A percentile compares a stretch with the other conserved stretches of the same genome.
phyloP scores from a whole-genome alignment of 164 flowering plant species.

The Liriodendron chinense region DNA sequence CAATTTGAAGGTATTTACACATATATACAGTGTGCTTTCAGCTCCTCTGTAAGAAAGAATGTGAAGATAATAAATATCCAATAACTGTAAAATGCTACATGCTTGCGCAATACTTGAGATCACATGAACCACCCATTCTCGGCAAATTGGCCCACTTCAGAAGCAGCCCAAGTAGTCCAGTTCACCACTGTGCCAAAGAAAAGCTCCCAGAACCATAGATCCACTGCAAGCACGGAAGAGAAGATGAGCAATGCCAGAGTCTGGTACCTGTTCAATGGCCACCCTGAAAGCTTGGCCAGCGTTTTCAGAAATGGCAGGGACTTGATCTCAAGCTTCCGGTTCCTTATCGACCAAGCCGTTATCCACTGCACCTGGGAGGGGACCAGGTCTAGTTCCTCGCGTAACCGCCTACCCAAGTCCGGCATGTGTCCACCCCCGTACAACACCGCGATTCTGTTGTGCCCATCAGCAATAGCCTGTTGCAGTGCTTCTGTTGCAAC shows the following conservation, averaged over 20 bases:
- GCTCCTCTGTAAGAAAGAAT: constrained; percentile 1
- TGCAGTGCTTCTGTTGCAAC: constrained; percentile 70
- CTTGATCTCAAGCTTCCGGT: constrained; percentile 39
- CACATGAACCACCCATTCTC: constrained; percentile 26
- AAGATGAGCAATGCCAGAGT: constrained; percentile 78
- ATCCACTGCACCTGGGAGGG: constrained; percentile 80
- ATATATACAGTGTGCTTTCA: constrained; percentile 1
- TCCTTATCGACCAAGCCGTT: constrained; percentile 92
- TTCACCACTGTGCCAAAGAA: constrained; percentile 61
- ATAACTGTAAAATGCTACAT: not conserved
- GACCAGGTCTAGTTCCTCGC: constrained; percentile 71
- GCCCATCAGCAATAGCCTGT: constrained; percentile 62
- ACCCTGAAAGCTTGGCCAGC: constrained; percentile 70
- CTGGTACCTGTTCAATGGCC: constrained; percentile 93
- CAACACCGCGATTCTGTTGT: constrained; percentile 71
- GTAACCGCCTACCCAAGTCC: constrained; percentile 79
- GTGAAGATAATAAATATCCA: not conserved
- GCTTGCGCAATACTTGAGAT: not conserved
- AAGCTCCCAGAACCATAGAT: constrained; percentile 97
- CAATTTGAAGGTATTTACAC: not conserved
- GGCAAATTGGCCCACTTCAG: constrained; percentile 36
- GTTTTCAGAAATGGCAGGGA: constrained; percentile 68
- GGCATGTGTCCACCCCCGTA: constrained; percentile 99
- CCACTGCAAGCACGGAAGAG: constrained; percentile 77
- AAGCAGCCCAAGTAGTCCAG: constrained; percentile 51